Conservation (phyloP, 768 basidiomycete genomes). For the Psilocybe cubensis region DNA sequence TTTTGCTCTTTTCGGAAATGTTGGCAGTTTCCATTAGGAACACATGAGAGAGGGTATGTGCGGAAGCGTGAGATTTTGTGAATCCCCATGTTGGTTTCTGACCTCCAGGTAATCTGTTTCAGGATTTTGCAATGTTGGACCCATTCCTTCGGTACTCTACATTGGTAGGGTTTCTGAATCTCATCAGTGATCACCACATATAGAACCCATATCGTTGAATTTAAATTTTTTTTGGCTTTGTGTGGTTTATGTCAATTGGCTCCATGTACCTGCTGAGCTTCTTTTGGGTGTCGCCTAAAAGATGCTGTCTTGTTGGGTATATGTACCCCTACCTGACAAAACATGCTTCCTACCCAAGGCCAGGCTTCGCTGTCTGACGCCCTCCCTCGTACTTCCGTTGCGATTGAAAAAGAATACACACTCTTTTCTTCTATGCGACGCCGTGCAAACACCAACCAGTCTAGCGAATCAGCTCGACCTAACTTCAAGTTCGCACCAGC, state of each 20-base stretch:
- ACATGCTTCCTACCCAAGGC: slow-evolving; percentile 18
- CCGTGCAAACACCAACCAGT: slow-evolving; percentile 30
- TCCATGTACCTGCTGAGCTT: slow-evolving; percentile 28
- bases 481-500: slow-evolving; percentile 38
- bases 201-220: slow-evolving; percentile 17
- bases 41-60: slow-evolving; percentile 9
- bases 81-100: slow-evolving; percentile 15
- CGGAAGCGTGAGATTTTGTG: slow-evolving; percentile 17
- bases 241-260: slow-evolving; percentile 17
- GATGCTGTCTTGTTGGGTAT: slow-evolving; percentile 21
- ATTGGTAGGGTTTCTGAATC: slow-evolving; percentile 12
- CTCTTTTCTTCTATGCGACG: slow-evolving; percentile 24
- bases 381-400: slow-evolving; percentile 7
- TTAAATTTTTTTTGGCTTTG: slow-evolving; percentile 15
- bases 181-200: slow-evolving; percentile 17
- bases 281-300: slow-evolving; percentile 21
- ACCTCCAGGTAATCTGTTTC: slow-evolving; percentile 20
- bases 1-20: slow-evolving; percentile 1
- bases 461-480: slow-evolving; percentile 31
- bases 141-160: slow-evolving; percentile 22
- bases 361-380: slow-evolving; percentile 21
- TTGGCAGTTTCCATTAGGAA: slow-evolving; percentile 15
- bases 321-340: slow-evolving; percentile 20
- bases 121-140: slow-evolving; percentile 22
- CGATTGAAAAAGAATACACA: slow-evolving; percentile 12